Percentiles rank a stretch among this genome's conserved stretches.
Evolutionary conservation across 306 rosid species (phyloP).

Genomic region (Fragaria vesca): DNA sequence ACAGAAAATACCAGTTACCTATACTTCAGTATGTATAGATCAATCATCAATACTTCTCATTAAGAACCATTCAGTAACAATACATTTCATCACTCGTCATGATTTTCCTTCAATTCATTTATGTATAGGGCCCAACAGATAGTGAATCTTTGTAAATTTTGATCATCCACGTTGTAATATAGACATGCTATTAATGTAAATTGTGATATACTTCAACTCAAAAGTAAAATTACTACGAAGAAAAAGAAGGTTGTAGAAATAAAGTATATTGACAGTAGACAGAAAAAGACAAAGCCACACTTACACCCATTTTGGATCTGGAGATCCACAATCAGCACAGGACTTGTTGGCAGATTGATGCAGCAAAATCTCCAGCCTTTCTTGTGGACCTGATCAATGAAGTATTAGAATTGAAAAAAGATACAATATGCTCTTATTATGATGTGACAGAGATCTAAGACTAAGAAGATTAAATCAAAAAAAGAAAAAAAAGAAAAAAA

Average conservation of each 20-base stretch:
- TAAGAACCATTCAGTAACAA: not conserved
- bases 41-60: slow-evolving; percentile 1
- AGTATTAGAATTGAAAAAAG: slow-evolving; percentile 14
- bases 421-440: not conserved
- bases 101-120: not conserved
- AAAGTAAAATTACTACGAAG: not conserved
- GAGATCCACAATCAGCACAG: slow-evolving; percentile 93
- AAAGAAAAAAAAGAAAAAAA: no score
- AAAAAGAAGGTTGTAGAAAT: not conserved
- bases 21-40: not conserved
- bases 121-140: not conserved
- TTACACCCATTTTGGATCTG: slow-evolving; percentile 98
- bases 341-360: slow-evolving; percentile 48
- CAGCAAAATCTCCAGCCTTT: slow-evolving; percentile 55
- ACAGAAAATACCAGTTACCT: not conserved
- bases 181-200: not conserved
- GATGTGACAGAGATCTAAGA: not conserved
- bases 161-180: not conserved
- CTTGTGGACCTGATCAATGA: slow-evolving; percentile 55
- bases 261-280: not conserved
- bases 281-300: slow-evolving; percentile 20
- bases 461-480: not conserved
- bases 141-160: not conserved
- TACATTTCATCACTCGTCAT: not conserved
- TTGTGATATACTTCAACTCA: not conserved